Evolutionary conservation across 352 stramenopile genomes (phyloP).

Genomic region (Phytophthora melonis): DNA sequence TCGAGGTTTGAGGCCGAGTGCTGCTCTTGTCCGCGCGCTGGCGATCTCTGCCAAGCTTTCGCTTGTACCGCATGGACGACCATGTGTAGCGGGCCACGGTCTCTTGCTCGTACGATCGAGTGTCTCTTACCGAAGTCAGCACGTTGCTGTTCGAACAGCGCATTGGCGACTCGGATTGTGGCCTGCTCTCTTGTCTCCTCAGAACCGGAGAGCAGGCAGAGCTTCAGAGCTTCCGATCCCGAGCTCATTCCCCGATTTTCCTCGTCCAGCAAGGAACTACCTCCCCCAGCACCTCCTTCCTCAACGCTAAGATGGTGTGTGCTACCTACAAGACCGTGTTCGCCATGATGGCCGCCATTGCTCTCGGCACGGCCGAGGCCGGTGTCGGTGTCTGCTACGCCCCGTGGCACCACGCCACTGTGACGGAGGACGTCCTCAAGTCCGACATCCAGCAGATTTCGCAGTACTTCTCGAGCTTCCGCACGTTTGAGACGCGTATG

Average conservation of each 20-base stretch:
- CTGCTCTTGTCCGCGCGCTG: conserved; percentile 5
- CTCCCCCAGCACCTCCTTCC: conserved; percentile 3
- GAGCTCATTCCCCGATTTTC: conserved; percentile 44
- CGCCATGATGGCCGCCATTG: conserved; percentile 41
- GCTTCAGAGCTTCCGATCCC: not conserved
- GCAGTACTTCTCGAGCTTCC: conserved; percentile 66
- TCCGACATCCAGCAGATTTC: conserved; percentile 45
- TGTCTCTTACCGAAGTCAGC: conserved; percentile 40
- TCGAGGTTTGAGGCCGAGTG: conserved; percentile 17
- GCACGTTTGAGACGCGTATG: conserved; percentile 77
- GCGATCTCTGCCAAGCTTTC: conserved; percentile 33
- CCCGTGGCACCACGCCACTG: conserved; percentile 59
- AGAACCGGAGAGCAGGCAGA: not conserved
- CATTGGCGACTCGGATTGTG: conserved; percentile 10
- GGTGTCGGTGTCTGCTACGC: conserved; percentile 62
- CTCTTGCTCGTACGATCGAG: conserved; percentile 19
- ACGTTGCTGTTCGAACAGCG: conserved; percentile 39
- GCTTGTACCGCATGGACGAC: conserved; percentile 28
- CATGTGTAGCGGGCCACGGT: conserved; percentile 29
- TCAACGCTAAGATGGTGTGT: conserved; percentile 45
- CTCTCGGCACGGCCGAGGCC: conserved; percentile 21
- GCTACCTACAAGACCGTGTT: conserved; percentile 49
- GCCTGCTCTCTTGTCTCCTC: conserved; percentile 25
- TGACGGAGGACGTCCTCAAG: conserved; percentile 43
- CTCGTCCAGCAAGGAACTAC: conserved; percentile 41